These are phyloP conservation scores for Lactarius trivialis DNA, from an alignment of 768 basidiomycete species.

Conservation along the genomic window DNA sequence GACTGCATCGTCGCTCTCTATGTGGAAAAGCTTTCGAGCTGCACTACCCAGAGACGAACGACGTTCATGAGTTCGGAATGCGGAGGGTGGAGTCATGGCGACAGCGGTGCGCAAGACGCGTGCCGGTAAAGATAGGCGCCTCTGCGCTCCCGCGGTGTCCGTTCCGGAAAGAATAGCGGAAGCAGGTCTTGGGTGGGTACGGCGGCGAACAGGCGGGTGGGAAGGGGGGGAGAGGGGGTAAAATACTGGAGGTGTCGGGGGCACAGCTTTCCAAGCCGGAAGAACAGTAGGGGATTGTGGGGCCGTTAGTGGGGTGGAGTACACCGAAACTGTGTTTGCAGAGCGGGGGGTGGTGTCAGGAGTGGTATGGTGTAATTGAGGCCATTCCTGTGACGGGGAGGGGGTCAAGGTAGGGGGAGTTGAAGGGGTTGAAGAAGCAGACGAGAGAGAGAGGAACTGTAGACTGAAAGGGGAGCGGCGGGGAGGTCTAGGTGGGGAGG, in stretches of 20 bases:
- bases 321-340: conserved; percentile 4
- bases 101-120: conserved; percentile 1
- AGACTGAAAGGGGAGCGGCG: conserved; percentile 11
- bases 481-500: conserved; percentile 9
- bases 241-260: conserved; percentile 20
- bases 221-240: conserved; percentile 12
- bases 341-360: conserved; percentile 8
- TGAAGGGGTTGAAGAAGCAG: conserved; percentile 12
- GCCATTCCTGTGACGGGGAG: background rate
- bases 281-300: conserved; percentile 11
- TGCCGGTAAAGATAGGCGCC: conserved; percentile 15
- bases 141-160: background rate
- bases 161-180: conserved; percentile 3
- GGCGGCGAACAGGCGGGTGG: conserved; percentile 11
- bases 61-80: conserved; percentile 5
- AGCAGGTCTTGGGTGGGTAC: conserved; percentile 18
- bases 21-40: conserved; percentile 29
- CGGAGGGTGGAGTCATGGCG: conserved; percentile 5
- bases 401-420: background rate
- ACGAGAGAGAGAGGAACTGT: conserved; percentile 8
- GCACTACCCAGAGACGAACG: conserved; percentile 13
- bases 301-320: conserved; percentile 11
- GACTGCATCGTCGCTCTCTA: conserved; percentile 28
- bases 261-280: conserved; percentile 21
- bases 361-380: conserved; percentile 8